Conservation (phyloP, 129 eudicot species). For the Arctium lappa region DNA sequence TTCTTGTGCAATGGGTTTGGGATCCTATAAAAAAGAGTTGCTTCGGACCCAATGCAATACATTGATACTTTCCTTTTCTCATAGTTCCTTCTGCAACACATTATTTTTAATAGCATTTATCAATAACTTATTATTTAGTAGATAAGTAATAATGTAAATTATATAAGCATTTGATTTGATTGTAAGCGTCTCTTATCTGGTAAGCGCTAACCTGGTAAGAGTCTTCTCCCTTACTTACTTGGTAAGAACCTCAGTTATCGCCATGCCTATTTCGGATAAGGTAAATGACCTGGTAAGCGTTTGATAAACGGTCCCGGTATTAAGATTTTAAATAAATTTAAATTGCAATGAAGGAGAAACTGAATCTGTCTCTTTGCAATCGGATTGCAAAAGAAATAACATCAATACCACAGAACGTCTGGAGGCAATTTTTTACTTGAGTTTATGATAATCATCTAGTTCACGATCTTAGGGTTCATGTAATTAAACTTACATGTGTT, state of each 20-base stretch:
- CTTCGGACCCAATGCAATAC: conserved; percentile 67
- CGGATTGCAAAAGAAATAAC: background rate
- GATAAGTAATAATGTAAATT: background rate
- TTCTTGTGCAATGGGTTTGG: conserved; percentile 74
- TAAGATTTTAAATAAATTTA: background rate
- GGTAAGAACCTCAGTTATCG: background rate
- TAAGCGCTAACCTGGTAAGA: background rate
- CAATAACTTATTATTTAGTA: background rate
- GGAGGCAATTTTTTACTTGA: too few species aligned
- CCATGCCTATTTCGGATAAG: background rate
- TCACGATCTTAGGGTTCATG: background rate
- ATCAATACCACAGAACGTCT: too few species aligned
- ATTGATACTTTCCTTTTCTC: conserved; percentile 8
- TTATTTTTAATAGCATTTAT: background rate
- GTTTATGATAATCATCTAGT: background rate
- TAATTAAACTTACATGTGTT: background rate
- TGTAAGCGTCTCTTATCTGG: background rate
- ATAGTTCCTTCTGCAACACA: background rate
- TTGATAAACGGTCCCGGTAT: background rate
- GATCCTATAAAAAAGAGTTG: conserved; percentile 53
- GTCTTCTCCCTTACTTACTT: background rate
- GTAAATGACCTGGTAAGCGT: background rate
- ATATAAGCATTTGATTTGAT: background rate
- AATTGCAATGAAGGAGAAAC: background rate
- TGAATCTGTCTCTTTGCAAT: background rate